Percentiles rank a stretch among this genome's conserved stretches.
Conservation (phyloP, 441 rosid species). For the Pelargonium australe region DNA sequence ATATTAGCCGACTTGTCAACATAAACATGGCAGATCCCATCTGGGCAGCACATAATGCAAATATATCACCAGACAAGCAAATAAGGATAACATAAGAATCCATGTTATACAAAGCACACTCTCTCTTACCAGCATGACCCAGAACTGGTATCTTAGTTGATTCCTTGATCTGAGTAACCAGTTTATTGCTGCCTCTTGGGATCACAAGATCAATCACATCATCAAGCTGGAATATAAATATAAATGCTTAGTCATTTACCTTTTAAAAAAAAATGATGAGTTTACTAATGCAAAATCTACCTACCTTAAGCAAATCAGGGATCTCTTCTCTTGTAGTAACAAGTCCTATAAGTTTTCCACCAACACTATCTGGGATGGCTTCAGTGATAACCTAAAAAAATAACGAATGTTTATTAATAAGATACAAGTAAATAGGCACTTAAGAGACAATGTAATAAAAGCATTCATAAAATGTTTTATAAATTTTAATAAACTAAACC, state of each 20-base stretch:
- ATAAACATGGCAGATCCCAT: slow-evolving; percentile 95
- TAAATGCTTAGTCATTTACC: slow-evolving; percentile 16
- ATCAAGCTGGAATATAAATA: slow-evolving; percentile 67
- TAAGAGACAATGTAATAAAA: not conserved
- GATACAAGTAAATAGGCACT: not conserved
- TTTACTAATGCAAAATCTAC: slow-evolving; percentile 12
- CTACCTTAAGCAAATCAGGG: slow-evolving; percentile 90
- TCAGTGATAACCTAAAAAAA: slow-evolving; percentile 66
- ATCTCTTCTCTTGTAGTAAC: slow-evolving; percentile 96
- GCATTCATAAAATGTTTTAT: slow-evolving; percentile 6
- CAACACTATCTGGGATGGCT: slow-evolving; percentile 72
- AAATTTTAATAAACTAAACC: slow-evolving; percentile 36
- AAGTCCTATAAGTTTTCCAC: slow-evolving; percentile 76
- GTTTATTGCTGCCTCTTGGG: slow-evolving; percentile 97
- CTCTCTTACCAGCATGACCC: slow-evolving; percentile 85
- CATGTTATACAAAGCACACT: slow-evolving; percentile 14
- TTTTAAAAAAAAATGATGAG: not conserved
- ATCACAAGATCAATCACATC: slow-evolving; percentile 98
- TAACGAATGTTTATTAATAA: slow-evolving; percentile 12
- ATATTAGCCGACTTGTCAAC: slow-evolving; percentile 82
- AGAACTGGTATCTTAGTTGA: slow-evolving; percentile 96
- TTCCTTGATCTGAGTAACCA: slow-evolving; percentile 82
- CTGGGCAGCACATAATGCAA: slow-evolving; percentile 35
- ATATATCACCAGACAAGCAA: slow-evolving; percentile 14
- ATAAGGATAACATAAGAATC: slow-evolving; percentile 5